Evolutionary conservation across 1,284 basidiomycete genomes (phyloP), one percentile per base, ranked within the genome.

Genomic region (Bondarzewia mesenterica): DNA sequence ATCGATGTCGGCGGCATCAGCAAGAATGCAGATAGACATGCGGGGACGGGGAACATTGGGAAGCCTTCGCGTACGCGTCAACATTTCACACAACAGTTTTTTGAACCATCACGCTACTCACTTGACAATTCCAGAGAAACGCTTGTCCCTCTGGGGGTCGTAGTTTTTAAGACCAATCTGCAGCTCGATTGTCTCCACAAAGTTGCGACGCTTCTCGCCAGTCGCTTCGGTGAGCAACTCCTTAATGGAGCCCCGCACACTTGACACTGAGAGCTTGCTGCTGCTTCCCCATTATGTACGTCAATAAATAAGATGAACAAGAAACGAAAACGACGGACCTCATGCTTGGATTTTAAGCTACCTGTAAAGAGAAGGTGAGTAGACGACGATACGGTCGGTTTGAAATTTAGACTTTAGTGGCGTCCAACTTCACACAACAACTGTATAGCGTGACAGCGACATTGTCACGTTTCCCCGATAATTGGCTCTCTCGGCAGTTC

Each of bases 21-120:
- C 95, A 60, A 99, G 89, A 82, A 99, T 97, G 82, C 95, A 98
- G 67, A 99, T 86, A 63, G 89, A 90, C 95, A 99, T 98, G 75
- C 95, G 89, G 51, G 95, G 95, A 60, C 95, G 93, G 61, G 96
- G 96, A 58, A 98, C 82, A 68, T 96, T 83, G 63, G 95, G 95
- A 50, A 99, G 84, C 76, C 90, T 93, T 58, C 39, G 2, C 14
- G 43, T 10, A 37, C n/a, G 25, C 22, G 5, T 7, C 14, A 48
- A 46, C 15, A 12, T 27, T 27, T 22, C 7, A 44, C 15, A 21
- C 5, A 18, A 26, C 25, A 25, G 25, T 2, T 2, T 21, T 42
- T 10, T 5, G 37, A n/a, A 65, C n/a, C n/a, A n/a, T n/a, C n/a
- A n/a, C n/a, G n/a, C n/a, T n/a, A n/a, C 75, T 50, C 53, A 89